Conservation (phyloP, 2,329 filamentous ascomycete species). For the Cyclaneusma minus region DNA sequence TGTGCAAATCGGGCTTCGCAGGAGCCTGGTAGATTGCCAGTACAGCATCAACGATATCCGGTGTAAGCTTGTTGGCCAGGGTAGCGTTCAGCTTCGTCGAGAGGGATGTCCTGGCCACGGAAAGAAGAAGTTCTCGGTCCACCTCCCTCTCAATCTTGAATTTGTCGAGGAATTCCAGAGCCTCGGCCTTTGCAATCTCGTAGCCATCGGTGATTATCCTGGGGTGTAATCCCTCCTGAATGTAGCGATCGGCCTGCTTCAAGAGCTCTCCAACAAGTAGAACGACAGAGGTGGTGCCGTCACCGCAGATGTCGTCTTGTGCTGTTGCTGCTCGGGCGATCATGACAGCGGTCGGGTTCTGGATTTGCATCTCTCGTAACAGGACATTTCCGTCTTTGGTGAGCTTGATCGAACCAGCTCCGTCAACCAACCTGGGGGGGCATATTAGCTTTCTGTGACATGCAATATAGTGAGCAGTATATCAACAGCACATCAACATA, state of each 20-base stretch:
- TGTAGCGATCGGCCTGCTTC: conserved; percentile 94
- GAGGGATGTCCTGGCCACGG: conserved; percentile 84
- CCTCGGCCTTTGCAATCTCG: conserved; percentile 87
- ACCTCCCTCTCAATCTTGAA: conserved; percentile 86
- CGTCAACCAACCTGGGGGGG: conserved; percentile 45
- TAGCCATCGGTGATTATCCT: conserved; percentile 95
- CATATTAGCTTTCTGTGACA: neutral
- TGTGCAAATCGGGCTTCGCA: conserved; percentile 90
- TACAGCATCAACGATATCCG: conserved; percentile 91
- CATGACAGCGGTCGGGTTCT: conserved; percentile 92
- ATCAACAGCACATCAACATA: conserved; percentile 25
- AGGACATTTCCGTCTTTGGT: conserved; percentile 96
- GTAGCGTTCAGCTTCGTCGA: conserved; percentile 87
- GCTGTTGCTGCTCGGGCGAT: conserved; percentile 76
- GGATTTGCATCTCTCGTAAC: conserved; percentile 74
- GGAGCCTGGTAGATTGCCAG: conserved; percentile 83
- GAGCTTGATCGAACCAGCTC: conserved; percentile 79
- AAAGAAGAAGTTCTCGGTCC: conserved; percentile 85
- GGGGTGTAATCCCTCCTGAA: conserved; percentile 91
- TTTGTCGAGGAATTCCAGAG: conserved; percentile 84
- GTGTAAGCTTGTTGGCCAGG: conserved; percentile 80
- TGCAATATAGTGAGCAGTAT: conserved; percentile 4
- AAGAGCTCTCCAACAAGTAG: conserved; percentile 89
- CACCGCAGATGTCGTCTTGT: conserved; percentile 95
- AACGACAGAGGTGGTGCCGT: conserved; percentile 94